Conservation (phyloP, 768 basidiomycete genomes). For the Lyophyllum semitale region DNA sequence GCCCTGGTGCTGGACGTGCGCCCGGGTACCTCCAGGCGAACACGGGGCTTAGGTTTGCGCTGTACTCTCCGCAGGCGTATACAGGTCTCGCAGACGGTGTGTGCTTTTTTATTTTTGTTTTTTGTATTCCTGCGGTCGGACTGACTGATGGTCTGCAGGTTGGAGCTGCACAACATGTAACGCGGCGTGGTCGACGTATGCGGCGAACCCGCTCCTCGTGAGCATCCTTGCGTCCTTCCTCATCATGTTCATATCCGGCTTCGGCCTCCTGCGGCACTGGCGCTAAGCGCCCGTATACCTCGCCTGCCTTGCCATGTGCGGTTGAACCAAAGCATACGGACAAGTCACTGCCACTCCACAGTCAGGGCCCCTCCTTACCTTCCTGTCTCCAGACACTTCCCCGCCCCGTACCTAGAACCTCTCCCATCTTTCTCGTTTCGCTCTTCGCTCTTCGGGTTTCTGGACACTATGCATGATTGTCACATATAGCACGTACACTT, state of each 20-base stretch:
- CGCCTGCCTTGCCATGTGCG: too few species aligned
- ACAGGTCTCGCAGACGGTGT: conserved; percentile 60
- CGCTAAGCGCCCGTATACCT: conserved; percentile 1
- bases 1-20: conserved; percentile 55
- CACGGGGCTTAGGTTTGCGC: conserved; percentile 72
- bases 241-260: conserved; percentile 69
- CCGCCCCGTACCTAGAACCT: too few species aligned
- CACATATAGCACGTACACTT: not conserved
- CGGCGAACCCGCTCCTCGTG: conserved; percentile 56
- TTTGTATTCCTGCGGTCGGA: not conserved
- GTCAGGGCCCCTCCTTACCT: too few species aligned
- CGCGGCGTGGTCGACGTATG: conserved; percentile 34
- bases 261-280: conserved; percentile 48
- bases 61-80: conserved; percentile 79
- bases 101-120: conserved; percentile 20
- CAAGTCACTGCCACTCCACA: too few species aligned
- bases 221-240: conserved; percentile 57
- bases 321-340: too few species aligned
- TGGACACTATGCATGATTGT: not conserved
- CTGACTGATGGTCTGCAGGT: conserved; percentile 32
- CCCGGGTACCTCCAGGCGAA: conserved; percentile 74
- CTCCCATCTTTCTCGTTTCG: not conserved
- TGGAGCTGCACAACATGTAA: conserved; percentile 58
- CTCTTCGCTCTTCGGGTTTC: not conserved
- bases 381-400: too few species aligned